Evolutionary conservation across 345 rosid genomes (phyloP), one percentile per base, ranked within the genome.

Genomic region (Camelina sativa): DNA sequence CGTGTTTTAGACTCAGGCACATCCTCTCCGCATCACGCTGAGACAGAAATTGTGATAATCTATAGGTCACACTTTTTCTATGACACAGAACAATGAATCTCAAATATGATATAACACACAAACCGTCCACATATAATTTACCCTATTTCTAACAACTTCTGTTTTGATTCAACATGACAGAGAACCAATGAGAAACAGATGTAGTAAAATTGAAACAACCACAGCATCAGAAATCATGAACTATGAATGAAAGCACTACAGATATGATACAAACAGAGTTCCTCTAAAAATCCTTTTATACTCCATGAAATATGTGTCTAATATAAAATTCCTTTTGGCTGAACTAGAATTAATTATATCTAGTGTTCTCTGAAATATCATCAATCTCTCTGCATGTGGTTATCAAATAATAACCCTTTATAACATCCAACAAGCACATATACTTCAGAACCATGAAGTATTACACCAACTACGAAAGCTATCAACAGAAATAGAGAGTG

Each of bases 21-120:
- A 88, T 78, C 86, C 69, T 86, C 85, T 82, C 90, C 50, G 92
- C 96, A 80, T 94, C 91, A 76, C 38, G 73, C 98, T 93, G 84
- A 76, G 71, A 51, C 71, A 53, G 59, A 57, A 78, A 16, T 67
- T 25, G 7, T 9, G 19, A 38, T 41, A 19, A 50, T 35, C 17
- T 41, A 55, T 10, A 43, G 15, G 50, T 68, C 38, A 67, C 5
- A 40, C 20, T 47, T 48, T 16, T 57, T 38, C 9, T 37, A 20
- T 5, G 9, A 58, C 23, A 48, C 55, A 65, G 32, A 55, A 22
- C 10, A 67, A 1, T 75, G 34, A 60, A 51, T 61, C 62, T 68
- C 38, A 51, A 28, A 34, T 38, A 75, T 8, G 17, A 47, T 19
- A 43, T 55, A 58, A 44, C 56, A 57, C 32, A 37, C 43, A 65